Conservation (phyloP, 2,329 filamentous ascomycete species). For the Bipolaris oryzae region DNA sequence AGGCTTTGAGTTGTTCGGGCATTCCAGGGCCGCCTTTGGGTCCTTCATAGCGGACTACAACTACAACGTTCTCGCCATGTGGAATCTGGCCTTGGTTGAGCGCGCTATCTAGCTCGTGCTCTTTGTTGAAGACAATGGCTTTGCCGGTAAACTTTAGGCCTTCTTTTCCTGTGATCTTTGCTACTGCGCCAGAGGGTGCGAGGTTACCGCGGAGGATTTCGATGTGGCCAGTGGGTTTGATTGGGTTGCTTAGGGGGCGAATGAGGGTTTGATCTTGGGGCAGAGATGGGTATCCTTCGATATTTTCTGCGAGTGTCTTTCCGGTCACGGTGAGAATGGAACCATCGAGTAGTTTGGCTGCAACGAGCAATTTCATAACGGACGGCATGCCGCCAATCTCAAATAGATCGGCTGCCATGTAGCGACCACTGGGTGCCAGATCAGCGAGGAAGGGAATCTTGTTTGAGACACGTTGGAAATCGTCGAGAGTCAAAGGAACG, state of each 20-base stretch:
- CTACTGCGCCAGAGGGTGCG: constrained; percentile 85
- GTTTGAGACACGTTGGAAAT: constrained; percentile 80
- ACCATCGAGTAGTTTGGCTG: constrained; percentile 76
- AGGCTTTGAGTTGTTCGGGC: constrained; percentile 91
- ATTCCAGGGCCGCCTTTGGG: constrained; percentile 93
- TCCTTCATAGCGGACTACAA: constrained; percentile 92
- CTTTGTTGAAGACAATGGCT: constrained; percentile 86
- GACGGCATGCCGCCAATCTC: constrained; percentile 83
- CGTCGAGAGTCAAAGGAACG: constrained; percentile 77
- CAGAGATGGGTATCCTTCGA: constrained; percentile 75
- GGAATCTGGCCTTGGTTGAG: constrained; percentile 73
- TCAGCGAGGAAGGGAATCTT: constrained; percentile 87
- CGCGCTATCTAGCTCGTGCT: constrained; percentile 76
- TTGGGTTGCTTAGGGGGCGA: constrained; percentile 77
- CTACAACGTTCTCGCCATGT: constrained; percentile 79
- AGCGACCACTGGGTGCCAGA: constrained; percentile 80
- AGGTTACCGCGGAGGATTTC: constrained; percentile 88
- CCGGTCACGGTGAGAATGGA: constrained; percentile 81
- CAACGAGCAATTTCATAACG: constrained; percentile 84
- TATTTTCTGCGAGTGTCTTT: constrained; percentile 81
- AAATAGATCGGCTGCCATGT: constrained; percentile 88
- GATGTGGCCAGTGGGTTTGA: constrained; percentile 85
- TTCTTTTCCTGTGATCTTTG: constrained; percentile 97
- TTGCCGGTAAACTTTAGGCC: constrained; percentile 80
- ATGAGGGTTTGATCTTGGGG: constrained; percentile 84